Conservation (phyloP, 495 filamentous ascomycete genomes). For the Trichoderma asperelloides region DNA sequence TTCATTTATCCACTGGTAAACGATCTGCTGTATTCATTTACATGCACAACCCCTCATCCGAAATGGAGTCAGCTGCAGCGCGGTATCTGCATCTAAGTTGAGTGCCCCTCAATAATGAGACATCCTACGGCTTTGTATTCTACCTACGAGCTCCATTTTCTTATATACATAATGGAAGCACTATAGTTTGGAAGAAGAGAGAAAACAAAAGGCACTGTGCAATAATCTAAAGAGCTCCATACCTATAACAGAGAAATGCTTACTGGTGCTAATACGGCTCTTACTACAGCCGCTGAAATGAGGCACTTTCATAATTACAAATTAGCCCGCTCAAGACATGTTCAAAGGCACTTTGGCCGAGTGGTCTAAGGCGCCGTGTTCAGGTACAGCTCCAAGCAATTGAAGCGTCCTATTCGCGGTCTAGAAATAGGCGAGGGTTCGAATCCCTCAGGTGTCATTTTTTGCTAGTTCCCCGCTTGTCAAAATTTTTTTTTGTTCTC, state of each 20-base stretch:
- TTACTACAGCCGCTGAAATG: too few relatives aligned
- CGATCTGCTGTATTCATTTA: neutral
- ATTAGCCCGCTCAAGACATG: neutral
- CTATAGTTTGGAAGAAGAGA: too few relatives aligned
- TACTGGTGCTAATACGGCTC: too few relatives aligned
- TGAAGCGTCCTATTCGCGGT: neutral
- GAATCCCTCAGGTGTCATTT: constrained; percentile 7
- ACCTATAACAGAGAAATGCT: too few relatives aligned
- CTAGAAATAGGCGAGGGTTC: constrained; percentile 8
- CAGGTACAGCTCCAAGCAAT: neutral
- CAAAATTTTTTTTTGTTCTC: neutral
- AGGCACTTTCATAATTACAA: neutral
- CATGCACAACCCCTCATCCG: neutral
- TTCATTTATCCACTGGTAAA: too few relatives aligned
- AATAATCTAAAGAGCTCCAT: too few relatives aligned
- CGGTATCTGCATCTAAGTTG: neutral
- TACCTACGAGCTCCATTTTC: too few relatives aligned
- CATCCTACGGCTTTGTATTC: neutral
- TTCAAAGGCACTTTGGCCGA: constrained; percentile 4
- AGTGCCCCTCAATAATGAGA: neutral
- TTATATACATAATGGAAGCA: too few relatives aligned
- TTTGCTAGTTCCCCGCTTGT: neutral
- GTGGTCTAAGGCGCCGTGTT: constrained; percentile 6
- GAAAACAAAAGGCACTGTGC: too few relatives aligned
- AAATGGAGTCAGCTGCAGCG: constrained; percentile 1